phyloP scores from a whole-genome alignment of 192 early-diverging fungal species.

The Allomyces macrogynus region DNA sequence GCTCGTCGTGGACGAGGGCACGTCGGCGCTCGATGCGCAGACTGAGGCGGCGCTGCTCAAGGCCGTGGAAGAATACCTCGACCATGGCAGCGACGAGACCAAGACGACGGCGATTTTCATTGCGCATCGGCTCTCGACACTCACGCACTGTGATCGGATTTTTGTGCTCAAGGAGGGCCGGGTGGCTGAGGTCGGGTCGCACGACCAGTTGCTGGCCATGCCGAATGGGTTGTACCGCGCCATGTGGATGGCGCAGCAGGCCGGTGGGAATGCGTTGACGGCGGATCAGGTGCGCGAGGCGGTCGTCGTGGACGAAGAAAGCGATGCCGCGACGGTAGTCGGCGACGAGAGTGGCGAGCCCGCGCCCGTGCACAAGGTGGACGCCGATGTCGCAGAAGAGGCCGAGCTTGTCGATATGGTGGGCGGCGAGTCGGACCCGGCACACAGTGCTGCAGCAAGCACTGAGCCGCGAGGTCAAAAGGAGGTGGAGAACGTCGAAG shows the following conservation, averaged over 20 bases:
- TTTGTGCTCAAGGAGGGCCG: constrained; percentile 73
- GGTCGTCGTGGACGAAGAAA: too few relatives aligned
- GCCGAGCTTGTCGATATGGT: too few relatives aligned
- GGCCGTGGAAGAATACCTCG: constrained; percentile 20
- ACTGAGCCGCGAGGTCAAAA: too few relatives aligned
- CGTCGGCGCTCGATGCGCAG: constrained; percentile 45
- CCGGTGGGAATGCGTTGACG: too few relatives aligned
- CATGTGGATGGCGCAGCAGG: constrained; percentile 70
- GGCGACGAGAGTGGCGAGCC: too few relatives aligned
- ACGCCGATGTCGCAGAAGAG: too few relatives aligned
- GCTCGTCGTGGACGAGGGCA: constrained; percentile 65
- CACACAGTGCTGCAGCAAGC: too few relatives aligned
- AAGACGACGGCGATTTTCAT: constrained; percentile 76
- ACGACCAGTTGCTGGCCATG: constrained; percentile 48
- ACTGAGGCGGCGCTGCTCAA: constrained; percentile 30
- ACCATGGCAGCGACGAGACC: constrained; percentile 14
- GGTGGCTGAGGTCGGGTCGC: constrained; percentile 66
- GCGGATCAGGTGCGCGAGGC: too few relatives aligned
- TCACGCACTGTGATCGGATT: constrained; percentile 76
- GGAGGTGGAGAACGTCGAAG: too few relatives aligned
- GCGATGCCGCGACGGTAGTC: too few relatives aligned
- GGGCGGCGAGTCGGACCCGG: too few relatives aligned
- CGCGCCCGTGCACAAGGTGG: too few relatives aligned
- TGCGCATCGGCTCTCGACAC: constrained; percentile 79
- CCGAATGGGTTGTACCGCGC: constrained; percentile 53